Conservation (phyloP, 306 rosid species). For the Trifolium subterraneum region DNA sequence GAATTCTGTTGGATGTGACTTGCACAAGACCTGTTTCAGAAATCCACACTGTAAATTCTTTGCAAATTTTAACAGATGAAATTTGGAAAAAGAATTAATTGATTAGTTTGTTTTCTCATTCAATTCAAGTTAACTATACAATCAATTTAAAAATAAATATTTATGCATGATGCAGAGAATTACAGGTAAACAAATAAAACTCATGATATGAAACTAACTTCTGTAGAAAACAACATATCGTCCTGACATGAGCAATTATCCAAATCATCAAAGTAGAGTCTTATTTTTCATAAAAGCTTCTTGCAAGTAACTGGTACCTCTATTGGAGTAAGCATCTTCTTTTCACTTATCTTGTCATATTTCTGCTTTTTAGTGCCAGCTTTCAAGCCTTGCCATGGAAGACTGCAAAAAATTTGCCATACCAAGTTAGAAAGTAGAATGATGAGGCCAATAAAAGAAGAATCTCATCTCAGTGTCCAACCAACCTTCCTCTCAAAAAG, state of each 20-base stretch:
- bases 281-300: conserved; percentile 19
- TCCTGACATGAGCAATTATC: conserved; percentile 15
- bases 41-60: conserved; percentile 34
- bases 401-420: conserved; percentile 59
- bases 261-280: conserved; percentile 7
- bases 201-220: background rate
- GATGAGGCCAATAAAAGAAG: conserved; percentile 7
- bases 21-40: conserved; percentile 78
- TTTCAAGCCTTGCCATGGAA: conserved; percentile 98
- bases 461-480: conserved; percentile 2
- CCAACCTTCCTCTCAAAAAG: conserved; percentile 89
- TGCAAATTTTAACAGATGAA: conserved; percentile 23
- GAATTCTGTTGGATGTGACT: conserved; percentile 83
- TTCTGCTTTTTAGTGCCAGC: conserved; percentile 97
- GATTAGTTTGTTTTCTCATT: background rate
- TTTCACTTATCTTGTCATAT: conserved; percentile 97
- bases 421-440: conserved; percentile 33
- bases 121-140: background rate
- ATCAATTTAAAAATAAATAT: background rate
- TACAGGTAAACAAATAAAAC: conserved; percentile 2
- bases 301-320: conserved; percentile 64
- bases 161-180: conserved; percentile 1
- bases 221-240: conserved; percentile 9
- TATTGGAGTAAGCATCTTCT: conserved; percentile 91
- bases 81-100: background rate